Percentiles rank a stretch among this genome's conserved stretches.
These are phyloP conservation scores for Ailanthus altissimus DNA, from an alignment of 345 rosid genomes.

Conservation along the genomic window DNA sequence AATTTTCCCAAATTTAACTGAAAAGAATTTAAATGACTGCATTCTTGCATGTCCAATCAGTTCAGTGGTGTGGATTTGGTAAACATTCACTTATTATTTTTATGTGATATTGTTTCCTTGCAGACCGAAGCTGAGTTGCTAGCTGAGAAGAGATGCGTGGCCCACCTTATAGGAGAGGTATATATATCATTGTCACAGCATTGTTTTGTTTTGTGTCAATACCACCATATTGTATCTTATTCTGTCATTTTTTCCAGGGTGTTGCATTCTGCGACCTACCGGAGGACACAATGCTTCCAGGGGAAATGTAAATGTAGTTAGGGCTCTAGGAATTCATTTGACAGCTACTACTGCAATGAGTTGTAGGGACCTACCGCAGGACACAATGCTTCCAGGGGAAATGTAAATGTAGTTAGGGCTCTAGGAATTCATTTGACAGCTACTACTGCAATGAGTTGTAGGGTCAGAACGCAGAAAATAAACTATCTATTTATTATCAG, in stretches of 20 bases:
- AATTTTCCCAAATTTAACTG: background rate
- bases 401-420: slow-evolving; percentile 43
- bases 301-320: slow-evolving; percentile 64
- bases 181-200: slow-evolving; percentile 14
- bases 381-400: slow-evolving; percentile 99
- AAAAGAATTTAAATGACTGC: background rate
- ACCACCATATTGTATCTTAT: slow-evolving; percentile 8
- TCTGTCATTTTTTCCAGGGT: slow-evolving; percentile 54
- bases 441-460: slow-evolving; percentile 5
- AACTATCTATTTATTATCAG: background rate
- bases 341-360: background rate
- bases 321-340: slow-evolving; percentile 11
- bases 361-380: slow-evolving; percentile 95
- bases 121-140: slow-evolving; percentile 89
- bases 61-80: background rate
- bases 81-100: background rate
- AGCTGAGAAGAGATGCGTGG: slow-evolving; percentile 95
- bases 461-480: slow-evolving; percentile 15
- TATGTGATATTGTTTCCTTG: slow-evolving; percentile 17
- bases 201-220: background rate
- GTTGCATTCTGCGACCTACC: slow-evolving; percentile 87
- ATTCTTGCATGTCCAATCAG: background rate
- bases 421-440: slow-evolving; percentile 14
- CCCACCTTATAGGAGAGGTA: slow-evolving; percentile 97
- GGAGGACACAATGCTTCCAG: slow-evolving; percentile 99